phyloP scores from a whole-genome alignment of 2,329 filamentous ascomycete species.

The Ceratocystis albifundus region DNA sequence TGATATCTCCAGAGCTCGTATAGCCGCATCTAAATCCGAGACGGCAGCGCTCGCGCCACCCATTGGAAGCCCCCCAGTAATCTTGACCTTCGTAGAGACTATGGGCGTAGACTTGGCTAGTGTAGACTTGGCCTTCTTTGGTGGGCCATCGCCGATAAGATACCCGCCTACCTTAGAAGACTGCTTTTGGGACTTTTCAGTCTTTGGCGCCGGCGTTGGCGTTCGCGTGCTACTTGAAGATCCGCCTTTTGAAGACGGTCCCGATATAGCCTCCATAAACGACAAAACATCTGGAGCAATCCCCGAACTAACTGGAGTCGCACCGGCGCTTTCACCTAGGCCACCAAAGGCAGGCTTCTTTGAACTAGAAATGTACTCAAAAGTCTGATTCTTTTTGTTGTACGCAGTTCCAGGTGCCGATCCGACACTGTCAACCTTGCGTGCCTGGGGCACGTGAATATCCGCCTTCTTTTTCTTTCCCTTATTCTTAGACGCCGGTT shows the following conservation, averaged over 20 bases:
- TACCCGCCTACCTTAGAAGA: constrained; percentile 59
- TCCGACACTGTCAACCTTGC: constrained; percentile 52
- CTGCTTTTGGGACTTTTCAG: constrained; percentile 42
- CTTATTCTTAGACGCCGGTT: constrained; percentile 31
- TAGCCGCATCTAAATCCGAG: constrained; percentile 64
- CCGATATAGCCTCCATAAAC: constrained; percentile 6
- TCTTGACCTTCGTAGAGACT: constrained; percentile 50
- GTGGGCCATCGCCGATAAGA: constrained; percentile 63
- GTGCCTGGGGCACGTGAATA: constrained; percentile 52
- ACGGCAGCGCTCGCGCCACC: constrained; percentile 66
- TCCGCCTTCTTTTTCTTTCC: constrained; percentile 49
- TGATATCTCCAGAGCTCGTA: constrained; percentile 77
- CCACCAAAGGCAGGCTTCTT: constrained; percentile 10
- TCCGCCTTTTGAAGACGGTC: neutral
- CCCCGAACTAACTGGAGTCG: neutral
- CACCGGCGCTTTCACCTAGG: neutral
- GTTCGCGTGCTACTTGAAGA: constrained; percentile 27
- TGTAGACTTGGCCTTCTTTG: constrained; percentile 34
- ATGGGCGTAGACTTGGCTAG: constrained; percentile 41
- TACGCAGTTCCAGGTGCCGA: constrained; percentile 57
- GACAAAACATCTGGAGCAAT: constrained; percentile 9
- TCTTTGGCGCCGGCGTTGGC: constrained; percentile 32
- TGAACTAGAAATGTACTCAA: constrained; percentile 57
- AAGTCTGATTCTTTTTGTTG: constrained; percentile 56
- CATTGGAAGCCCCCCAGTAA: constrained; percentile 70